Percentiles rank a stretch among this genome's conserved stretches.
Evolutionary conservation across 192 early-diverging fungal genomes (phyloP).

Genomic region (Coemansia sp.): DNA sequence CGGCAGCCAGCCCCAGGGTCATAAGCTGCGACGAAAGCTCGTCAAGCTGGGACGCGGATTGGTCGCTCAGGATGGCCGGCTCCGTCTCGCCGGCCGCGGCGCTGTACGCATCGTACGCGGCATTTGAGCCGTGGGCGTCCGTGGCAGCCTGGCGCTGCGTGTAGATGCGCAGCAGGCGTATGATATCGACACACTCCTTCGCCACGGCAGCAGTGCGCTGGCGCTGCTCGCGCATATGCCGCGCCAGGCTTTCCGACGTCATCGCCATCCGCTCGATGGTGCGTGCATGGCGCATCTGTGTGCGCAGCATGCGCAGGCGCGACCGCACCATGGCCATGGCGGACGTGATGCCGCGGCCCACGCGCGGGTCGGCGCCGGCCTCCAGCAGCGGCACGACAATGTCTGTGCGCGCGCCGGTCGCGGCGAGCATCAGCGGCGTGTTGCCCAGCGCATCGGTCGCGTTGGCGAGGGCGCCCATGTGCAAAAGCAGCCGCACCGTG

Average conservation of each 20-base stretch:
- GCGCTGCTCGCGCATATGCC: conserved; percentile 19
- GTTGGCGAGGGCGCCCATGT: conserved; percentile 43
- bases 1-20: conserved; percentile 10
- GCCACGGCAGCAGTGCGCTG: conserved; percentile 20
- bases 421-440: conserved; percentile 45
- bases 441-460: conserved; percentile 33
- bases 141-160: background rate
- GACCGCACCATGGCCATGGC: conserved; percentile 45
- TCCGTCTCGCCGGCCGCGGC: background rate
- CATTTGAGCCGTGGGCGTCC: background rate
- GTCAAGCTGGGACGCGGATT: conserved; percentile 28
- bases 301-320: conserved; percentile 33
- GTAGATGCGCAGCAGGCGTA: conserved; percentile 18
- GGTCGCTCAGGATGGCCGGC: background rate
- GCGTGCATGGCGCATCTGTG: conserved; percentile 21
- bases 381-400: conserved; percentile 31
- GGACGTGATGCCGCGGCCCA: conserved; percentile 26
- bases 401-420: conserved; percentile 27
- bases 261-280: conserved; percentile 9
- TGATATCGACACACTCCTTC: conserved; percentile 39
- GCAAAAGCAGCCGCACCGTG: conserved; percentile 25
- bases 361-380: conserved; percentile 39
- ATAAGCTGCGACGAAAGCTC: conserved; percentile 30
- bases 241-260: background rate
- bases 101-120: background rate